Evolutionary conservation across 2,329 filamentous ascomycete genomes (phyloP), one percentile per base, ranked within the genome.

Genomic region (Dothistroma pini): DNA sequence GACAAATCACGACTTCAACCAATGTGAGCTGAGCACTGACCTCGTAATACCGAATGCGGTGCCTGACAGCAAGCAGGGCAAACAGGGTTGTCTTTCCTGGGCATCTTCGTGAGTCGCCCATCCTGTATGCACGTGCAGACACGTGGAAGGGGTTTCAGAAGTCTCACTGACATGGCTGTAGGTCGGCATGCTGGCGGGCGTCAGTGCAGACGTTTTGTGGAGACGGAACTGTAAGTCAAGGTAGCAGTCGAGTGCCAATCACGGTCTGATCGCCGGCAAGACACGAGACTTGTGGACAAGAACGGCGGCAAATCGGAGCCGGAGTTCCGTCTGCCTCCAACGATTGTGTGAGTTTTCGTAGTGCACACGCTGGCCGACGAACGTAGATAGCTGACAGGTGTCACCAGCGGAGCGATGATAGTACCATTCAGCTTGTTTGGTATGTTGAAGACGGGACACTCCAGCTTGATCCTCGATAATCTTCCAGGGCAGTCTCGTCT

Each of bases 401-500:
- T 58, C 60, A 35, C 61, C 59, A 72, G 71, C 10, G 93, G 93
- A n/a, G 87, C 87, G 0, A 76, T 91, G 50, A 76, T 96, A 10
- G 90, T 95, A 34, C 90, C 92, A 5, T 79, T 89, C 59, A 90
- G 91, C 7, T 77, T 97, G 16, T 96, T 97, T 75, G 89, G 90
- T 81, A 72, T 74, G 77, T 69, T 48, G 38, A 56, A 25, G 21
- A 21, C n/a, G 55, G 56, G 48, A 53, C 32, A 34, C 47, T 53
- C 58, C 58, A 48, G 51, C 58, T 60, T 25, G 49, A 47, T 19
- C 35, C 19, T 59, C 31, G 58, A 58, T 47, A 57, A 32, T 32
- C 21, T 22, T 50, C 21, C 22, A 55, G 22, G 60, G 59, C 21
- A 56, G 57, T 10, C 64, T 52, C 68, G 69, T 64, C 54, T 59